phyloP scores from a whole-genome alignment of 164 flowering plant species.

The Vitis cinerea region DNA sequence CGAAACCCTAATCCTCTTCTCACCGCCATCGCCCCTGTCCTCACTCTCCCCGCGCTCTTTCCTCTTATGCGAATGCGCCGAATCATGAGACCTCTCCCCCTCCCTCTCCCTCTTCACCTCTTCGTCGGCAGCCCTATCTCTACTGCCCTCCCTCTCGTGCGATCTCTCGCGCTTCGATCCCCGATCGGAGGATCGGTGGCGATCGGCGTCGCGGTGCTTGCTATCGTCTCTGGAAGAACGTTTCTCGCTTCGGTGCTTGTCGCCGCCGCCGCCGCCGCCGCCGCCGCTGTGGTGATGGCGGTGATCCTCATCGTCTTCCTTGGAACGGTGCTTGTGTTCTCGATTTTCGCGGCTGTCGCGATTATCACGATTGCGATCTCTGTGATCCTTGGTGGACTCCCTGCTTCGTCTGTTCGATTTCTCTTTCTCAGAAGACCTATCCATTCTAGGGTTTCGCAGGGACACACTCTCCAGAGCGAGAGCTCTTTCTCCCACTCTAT shows the following conservation, averaged over 20 bases:
- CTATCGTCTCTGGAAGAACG: slow-evolving; percentile 2
- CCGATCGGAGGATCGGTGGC: slow-evolving; percentile 16
- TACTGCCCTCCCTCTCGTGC: slow-evolving; percentile 9
- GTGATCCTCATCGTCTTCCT: slow-evolving; percentile 19
- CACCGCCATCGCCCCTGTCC: slow-evolving; percentile 38
- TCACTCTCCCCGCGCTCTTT: slow-evolving; percentile 59
- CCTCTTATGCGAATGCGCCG: slow-evolving; percentile 43
- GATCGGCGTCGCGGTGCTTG: background rate
- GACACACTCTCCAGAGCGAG: too few relatives aligned
- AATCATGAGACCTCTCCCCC: background rate
- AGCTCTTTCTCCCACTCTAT: slow-evolving; percentile 1
- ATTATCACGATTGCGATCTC: slow-evolving; percentile 17
- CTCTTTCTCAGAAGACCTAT: slow-evolving; percentile 14
- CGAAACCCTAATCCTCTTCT: slow-evolving; percentile 47
- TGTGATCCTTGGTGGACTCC: slow-evolving; percentile 13
- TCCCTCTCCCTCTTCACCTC: slow-evolving; percentile 16
- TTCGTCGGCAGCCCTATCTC: slow-evolving; percentile 19
- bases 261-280: slow-evolving; percentile 23
- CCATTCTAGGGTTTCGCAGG: slow-evolving; percentile 11
- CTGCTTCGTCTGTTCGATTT: slow-evolving; percentile 28
- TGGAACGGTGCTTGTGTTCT: slow-evolving; percentile 31
- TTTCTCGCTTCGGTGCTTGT: slow-evolving; percentile 13
- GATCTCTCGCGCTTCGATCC: slow-evolving; percentile 17
- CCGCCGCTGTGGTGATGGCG: slow-evolving; percentile 20
- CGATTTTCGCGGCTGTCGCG: slow-evolving; percentile 11